Percentiles rank a stretch among this genome's conserved stretches.
Conservation (phyloP, 192 early-diverging fungal genomes). For the Linderina pennispora region DNA sequence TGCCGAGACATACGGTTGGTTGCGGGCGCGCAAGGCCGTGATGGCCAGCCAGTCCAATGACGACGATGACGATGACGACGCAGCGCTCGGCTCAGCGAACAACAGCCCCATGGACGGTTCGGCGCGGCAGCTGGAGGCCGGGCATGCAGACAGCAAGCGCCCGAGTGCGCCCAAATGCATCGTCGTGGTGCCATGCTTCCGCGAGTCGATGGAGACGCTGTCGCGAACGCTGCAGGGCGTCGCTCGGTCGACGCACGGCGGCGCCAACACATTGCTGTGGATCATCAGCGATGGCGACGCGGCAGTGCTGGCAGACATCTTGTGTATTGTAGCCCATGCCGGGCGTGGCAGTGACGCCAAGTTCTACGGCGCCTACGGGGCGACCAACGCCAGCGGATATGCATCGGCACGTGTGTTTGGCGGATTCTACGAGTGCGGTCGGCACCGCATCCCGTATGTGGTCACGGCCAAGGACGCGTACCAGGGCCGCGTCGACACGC, state of each 20-base stretch:
- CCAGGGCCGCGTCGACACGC: conserved; percentile 39
- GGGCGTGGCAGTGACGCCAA: conserved; percentile 34
- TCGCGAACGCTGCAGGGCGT: conserved; percentile 35
- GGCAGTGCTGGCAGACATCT: conserved; percentile 13
- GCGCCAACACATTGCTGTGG: conserved; percentile 36
- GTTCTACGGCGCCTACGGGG: conserved; percentile 40
- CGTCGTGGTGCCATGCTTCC: conserved; percentile 37
- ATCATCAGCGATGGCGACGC: conserved; percentile 38
- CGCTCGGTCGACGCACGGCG: conserved; percentile 33
- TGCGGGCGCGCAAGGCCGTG: conserved; percentile 30
- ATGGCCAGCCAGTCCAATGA: neutral
- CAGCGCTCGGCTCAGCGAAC: neutral
- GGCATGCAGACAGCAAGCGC: neutral
- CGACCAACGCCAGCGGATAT: conserved; percentile 17
- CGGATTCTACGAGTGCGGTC: conserved; percentile 84
- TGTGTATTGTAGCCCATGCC: conserved; percentile 32
- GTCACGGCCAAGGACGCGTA: conserved; percentile 75
- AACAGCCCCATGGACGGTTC: neutral
- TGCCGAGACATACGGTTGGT: conserved; percentile 24
- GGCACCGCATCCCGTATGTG: conserved; percentile 87
- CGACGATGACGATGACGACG: neutral
- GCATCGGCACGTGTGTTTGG: conserved; percentile 67
- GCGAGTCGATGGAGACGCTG: conserved; percentile 27
- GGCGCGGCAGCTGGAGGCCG: neutral
- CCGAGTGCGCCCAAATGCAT: conserved; percentile 12